Evolutionary conservation across 257 asterid species (phyloP).

Genomic region (Euphrasia confusa): DNA sequence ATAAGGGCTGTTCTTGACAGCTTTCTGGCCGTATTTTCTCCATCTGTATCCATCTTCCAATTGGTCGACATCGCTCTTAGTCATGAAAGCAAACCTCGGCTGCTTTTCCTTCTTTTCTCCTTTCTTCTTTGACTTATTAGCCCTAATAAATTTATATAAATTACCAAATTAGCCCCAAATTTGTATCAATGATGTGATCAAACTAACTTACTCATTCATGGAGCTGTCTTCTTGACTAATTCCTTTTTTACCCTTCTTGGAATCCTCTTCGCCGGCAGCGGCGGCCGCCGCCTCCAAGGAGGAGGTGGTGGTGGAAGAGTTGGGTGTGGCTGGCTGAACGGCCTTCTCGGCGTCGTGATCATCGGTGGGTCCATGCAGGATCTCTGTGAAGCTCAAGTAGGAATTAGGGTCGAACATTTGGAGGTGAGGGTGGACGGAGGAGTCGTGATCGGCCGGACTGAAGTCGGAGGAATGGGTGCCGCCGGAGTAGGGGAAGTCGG

Average conservation of each 20-base stretch:
- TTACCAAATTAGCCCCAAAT: background rate
- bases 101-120: constrained; percentile 64
- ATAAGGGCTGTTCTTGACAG: constrained; percentile 83
- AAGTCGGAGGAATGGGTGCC: constrained; percentile 10
- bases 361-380: constrained; percentile 36
- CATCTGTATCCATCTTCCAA: constrained; percentile 87
- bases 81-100: constrained; percentile 79
- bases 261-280: constrained; percentile 25
- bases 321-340: constrained; percentile 42
- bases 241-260: constrained; percentile 36
- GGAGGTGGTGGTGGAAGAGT: constrained; percentile 48
- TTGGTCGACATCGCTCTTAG: constrained; percentile 85
- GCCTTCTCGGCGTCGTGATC: constrained; percentile 20
- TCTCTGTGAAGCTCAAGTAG: constrained; percentile 41
- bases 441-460: constrained; percentile 2
- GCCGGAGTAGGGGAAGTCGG: constrained; percentile 27
- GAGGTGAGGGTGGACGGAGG: constrained; percentile 19
- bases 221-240: constrained; percentile 35
- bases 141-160: constrained; percentile 20
- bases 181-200: no score
- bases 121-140: constrained; percentile 62
- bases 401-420: constrained; percentile 32
- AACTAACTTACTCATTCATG: constrained; percentile 48
- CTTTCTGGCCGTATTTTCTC: constrained; percentile 90
- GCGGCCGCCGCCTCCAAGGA: constrained; percentile 47